These are phyloP conservation scores for Spathaspora passalidarum DNA, from an alignment of 805 yeast species.

Conservation along the genomic window DNA sequence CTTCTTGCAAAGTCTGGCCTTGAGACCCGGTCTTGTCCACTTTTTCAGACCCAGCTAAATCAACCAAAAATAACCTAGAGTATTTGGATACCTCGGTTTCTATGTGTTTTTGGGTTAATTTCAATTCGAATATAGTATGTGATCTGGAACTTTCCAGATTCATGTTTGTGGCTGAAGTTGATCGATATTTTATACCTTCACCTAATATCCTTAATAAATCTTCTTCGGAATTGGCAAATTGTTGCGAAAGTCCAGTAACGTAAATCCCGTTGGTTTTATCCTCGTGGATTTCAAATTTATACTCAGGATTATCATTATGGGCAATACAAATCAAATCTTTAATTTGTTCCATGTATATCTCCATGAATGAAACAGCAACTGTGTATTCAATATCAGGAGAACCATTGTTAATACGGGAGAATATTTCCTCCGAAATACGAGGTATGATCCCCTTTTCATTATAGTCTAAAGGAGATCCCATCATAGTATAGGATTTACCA, in stretches of 20 bases:
- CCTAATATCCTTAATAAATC: constrained; percentile 59
- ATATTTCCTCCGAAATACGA: constrained; percentile 63
- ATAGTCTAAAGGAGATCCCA: constrained; percentile 44
- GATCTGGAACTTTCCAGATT: constrained; percentile 74
- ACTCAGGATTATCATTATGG: constrained; percentile 6
- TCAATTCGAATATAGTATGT: constrained; percentile 74
- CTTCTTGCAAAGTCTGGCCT: constrained; percentile 75
- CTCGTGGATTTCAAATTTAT: constrained; percentile 55
- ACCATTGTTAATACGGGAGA: constrained; percentile 31
- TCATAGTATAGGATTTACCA: constrained; percentile 76
- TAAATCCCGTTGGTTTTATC: constrained; percentile 62
- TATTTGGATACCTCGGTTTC: constrained; percentile 55
- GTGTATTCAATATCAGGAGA: constrained; percentile 55
- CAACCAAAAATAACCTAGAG: constrained; percentile 71
- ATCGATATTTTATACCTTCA: constrained; percentile 56
- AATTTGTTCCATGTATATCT: constrained; percentile 75
- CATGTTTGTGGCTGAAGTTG: constrained; percentile 63
- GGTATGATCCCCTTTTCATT: constrained; percentile 66
- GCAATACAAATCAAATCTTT: constrained; percentile 56
- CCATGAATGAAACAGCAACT: constrained; percentile 72
- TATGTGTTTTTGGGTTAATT: constrained; percentile 57
- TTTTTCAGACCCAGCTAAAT: constrained; percentile 85
- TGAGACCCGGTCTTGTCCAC: constrained; percentile 71
- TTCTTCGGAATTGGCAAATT: constrained; percentile 53
- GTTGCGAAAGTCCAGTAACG: constrained; percentile 66